These are phyloP conservation scores for Leucocoprinus birnbaumii DNA, from an alignment of 768 basidiomycete genomes.

Conservation along the genomic window DNA sequence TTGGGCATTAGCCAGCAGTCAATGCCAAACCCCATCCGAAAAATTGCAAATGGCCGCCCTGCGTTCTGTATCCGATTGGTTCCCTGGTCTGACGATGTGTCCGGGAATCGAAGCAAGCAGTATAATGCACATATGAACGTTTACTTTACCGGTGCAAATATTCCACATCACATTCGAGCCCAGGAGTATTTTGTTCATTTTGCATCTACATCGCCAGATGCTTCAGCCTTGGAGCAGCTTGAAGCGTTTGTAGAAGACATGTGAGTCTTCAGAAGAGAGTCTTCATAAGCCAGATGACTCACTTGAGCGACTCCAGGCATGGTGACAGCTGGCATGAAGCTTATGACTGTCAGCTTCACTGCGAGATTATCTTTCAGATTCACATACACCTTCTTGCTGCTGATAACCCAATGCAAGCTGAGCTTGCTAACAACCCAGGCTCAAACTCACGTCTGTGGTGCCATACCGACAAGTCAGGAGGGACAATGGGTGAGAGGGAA, in stretches of 20 bases:
- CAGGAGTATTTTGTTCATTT: too few species aligned
- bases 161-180: too few species aligned
- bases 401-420: slow-evolving; percentile 32
- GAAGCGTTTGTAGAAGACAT: slow-evolving; percentile 21
- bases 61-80: too few species aligned
- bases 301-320: neutral
- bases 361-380: slow-evolving; percentile 24
- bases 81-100: too few species aligned
- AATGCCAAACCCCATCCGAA: too few species aligned
- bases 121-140: too few species aligned
- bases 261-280: too few species aligned
- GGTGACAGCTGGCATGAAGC: slow-evolving; percentile 19
- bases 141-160: too few species aligned
- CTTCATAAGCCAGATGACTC: neutral
- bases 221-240: slow-evolving; percentile 27
- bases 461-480: slow-evolving; percentile 21
- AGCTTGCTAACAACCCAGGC: slow-evolving; percentile 20
- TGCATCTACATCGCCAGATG: too few species aligned
- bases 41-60: too few species aligned
- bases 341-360: slow-evolving; percentile 22
- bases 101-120: too few species aligned
- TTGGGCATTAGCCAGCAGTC: too few species aligned
- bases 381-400: slow-evolving; percentile 22
- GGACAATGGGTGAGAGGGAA: slow-evolving; percentile 16
- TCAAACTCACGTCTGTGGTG: slow-evolving; percentile 21